Evolutionary conservation across 179 eudicot species (phyloP), one percentile per base, ranked within the genome.

Genomic region (Patellifolia procumbens): DNA sequence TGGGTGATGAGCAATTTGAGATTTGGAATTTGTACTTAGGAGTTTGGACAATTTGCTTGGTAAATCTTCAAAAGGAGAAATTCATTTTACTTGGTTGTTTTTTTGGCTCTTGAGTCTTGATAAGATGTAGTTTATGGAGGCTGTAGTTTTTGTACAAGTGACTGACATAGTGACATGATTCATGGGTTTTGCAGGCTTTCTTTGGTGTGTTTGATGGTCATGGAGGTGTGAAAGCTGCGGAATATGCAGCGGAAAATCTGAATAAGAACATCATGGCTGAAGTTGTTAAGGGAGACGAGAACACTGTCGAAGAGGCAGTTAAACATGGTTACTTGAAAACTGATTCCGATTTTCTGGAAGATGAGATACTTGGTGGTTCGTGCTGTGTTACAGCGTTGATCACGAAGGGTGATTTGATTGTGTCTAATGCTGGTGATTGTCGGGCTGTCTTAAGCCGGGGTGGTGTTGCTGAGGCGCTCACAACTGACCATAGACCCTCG

Each of bases 191-290:
- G 52, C 66, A 95, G 99, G 98, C 90, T n/a, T 79, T 91, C 51
- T 95, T 91, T 80, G 97, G 99, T 26, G 80, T 95, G n/a, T 95
- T 88, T 83, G 99, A 95, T 73, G 99, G 99, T 5, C 98, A 95
- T 70, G 97, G 99, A 61, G 99, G 99, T 24, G 78, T 81, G 28
- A 87, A 90, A 76, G 99, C 98, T 28, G 89, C 96, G 13, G 92
- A 93, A 42, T 91, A 79, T 74, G 91, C 92, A 31, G 88, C 98
- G 1, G 66, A 81, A 66, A 90, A 91, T 37, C 80, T 95, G 45
- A 80, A 83, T 15, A 95, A 87, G 82, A 93, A 95, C 84, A 88
- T 91, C 29, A 61, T 87, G 74, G 76, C 89, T 15, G 89, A 90
- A 79, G 76, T 91, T 1, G 77, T 46, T 4, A 79, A 28, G 53